phyloP scores from a whole-genome alignment of 2,329 filamentous ascomycete genomes.

The Chrysoporthe puriensis region DNA sequence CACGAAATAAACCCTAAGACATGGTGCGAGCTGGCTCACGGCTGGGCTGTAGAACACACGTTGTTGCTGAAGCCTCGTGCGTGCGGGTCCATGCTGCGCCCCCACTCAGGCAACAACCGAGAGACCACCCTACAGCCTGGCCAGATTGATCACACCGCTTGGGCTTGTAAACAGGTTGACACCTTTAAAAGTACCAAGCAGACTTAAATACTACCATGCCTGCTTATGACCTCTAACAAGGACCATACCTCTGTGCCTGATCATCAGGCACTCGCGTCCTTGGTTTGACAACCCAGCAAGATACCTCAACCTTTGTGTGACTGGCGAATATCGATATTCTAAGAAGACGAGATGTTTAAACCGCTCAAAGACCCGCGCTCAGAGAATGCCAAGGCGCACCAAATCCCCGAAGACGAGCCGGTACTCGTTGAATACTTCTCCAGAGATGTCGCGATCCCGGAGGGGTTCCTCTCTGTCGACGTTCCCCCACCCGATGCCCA shows the following conservation, averaged over 20 bases:
- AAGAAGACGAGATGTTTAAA: slow-evolving; percentile 13
- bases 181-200: background rate
- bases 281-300: background rate
- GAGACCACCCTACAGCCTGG: background rate
- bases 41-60: background rate
- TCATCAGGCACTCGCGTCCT: background rate
- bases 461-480: slow-evolving; percentile 47
- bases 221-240: too few relatives aligned
- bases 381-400: slow-evolving; percentile 15
- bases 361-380: slow-evolving; percentile 24
- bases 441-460: slow-evolving; percentile 45
- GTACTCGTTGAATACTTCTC: slow-evolving; percentile 35
- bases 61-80: background rate
- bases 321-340: background rate
- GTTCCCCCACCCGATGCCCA: slow-evolving; percentile 45
- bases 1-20: background rate
- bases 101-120: background rate
- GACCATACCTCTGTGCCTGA: too few relatives aligned
- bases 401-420: slow-evolving; percentile 21
- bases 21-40: background rate
- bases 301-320: background rate
- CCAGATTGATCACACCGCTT: background rate
- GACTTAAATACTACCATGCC: too few relatives aligned
- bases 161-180: background rate
- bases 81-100: background rate